Base-by-base conservation (phyloP, 164 flowering plant species). In the Saururus chinensis region DNA sequence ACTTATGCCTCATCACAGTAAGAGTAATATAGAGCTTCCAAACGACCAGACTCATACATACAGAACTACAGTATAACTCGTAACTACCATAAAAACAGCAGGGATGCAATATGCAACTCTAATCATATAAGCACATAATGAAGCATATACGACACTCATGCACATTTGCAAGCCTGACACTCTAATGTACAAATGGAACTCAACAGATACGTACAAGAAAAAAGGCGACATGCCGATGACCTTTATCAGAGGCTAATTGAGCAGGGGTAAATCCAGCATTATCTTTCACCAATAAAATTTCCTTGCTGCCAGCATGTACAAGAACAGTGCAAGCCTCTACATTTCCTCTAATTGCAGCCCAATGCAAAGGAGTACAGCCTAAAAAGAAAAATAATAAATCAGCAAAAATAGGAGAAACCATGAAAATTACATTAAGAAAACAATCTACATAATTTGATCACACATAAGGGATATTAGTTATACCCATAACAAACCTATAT, bases 331-430 rank as follows among this genome's bases (percentile, higher is more conserved):
- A 89, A 42, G 81, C 95, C 76, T 93, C 97, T 62, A 76, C 68
- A 71, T 88, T 73, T 70, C 97, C 98, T 79, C 83, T 76, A 67
- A 88, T 37, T 56, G 86, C 96, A 67, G 97, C 96, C 98, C 97
- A 93, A 65, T 89, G 97, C 77, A 93, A 73, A 30, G 98, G 97
- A 20, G 97, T 93, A 71, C 96, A 89, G 48, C 98, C 97, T 93
- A 66, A 61, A n/a, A 45, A 12, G 49, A 45, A 45, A 45, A 45
- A 7, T 12, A 45, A 12, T 12, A 12, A 17, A 45, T 45, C 11
- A 45, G 11, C 7, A 2, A 13, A 12, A 1, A 12, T 45, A 12
- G 17, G 17, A 17, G 17, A 12, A 13, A 45, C 49, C 11, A 9
- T 45, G 49, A 8, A 45, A 45, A 41, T 41, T 13, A 45, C 17